Evolutionary conservation across 495 filamentous ascomycete genomes (phyloP).

Genomic region (Hypoxylon perforatum): DNA sequence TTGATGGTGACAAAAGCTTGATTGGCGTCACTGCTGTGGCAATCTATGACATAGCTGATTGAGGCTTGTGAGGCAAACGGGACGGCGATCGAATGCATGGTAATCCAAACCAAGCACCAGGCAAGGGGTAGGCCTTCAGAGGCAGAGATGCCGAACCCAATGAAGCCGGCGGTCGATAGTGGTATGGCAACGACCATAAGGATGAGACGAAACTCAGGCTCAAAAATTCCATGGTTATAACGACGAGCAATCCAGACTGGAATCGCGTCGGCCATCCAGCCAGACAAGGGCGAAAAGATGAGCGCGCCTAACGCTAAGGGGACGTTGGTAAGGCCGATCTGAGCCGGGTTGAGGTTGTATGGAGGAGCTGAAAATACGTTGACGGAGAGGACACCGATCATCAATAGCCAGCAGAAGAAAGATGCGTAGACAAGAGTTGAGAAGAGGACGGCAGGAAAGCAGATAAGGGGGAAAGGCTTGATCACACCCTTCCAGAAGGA

Average conservation of each 20-base stretch:
- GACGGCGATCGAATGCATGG: slow-evolving; percentile 40
- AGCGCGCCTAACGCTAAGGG: slow-evolving; percentile 60
- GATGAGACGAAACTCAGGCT: slow-evolving; percentile 66
- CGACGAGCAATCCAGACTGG: slow-evolving; percentile 58
- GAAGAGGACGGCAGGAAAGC: slow-evolving; percentile 56
- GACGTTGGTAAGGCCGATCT: slow-evolving; percentile 67
- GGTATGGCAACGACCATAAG: slow-evolving; percentile 55
- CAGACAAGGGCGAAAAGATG: slow-evolving; percentile 54
- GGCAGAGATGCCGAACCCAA: slow-evolving; percentile 47
- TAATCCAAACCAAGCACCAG: slow-evolving; percentile 42
- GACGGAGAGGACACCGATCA: slow-evolving; percentile 73
- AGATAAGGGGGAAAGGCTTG: slow-evolving; percentile 54
- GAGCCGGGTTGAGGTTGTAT: slow-evolving; percentile 67
- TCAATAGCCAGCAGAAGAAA: slow-evolving; percentile 64
- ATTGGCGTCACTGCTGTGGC: slow-evolving; percentile 44
- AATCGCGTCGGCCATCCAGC: slow-evolving; percentile 57
- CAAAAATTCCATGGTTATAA: slow-evolving; percentile 60
- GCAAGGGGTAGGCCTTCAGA: slow-evolving; percentile 20
- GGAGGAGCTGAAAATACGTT: slow-evolving; percentile 72
- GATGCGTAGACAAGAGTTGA: slow-evolving; percentile 56
- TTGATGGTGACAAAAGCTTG: slow-evolving; percentile 44
- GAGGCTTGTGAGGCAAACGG: slow-evolving; percentile 41
- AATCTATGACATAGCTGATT: slow-evolving; percentile 43
- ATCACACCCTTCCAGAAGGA: slow-evolving; percentile 44
- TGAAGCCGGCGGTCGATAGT: slow-evolving; percentile 51